Conservation (phyloP, 257 asterid species). For the Petrea volubilis region DNA sequence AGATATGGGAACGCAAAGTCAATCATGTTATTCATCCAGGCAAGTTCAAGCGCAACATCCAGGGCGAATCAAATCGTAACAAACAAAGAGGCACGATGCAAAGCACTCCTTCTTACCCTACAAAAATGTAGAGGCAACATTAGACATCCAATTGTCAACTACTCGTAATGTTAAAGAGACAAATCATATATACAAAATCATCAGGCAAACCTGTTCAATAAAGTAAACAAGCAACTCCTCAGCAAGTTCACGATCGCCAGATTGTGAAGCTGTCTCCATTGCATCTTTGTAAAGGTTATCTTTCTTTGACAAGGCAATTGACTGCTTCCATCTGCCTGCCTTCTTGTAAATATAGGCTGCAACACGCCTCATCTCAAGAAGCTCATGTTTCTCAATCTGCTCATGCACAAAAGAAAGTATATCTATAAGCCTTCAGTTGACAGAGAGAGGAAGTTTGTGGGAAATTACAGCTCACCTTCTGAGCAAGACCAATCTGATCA, state of each 20-base stretch:
- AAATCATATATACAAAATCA: slow-evolving; percentile 7
- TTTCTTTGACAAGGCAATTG: slow-evolving; percentile 96
- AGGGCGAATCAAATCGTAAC: slow-evolving; percentile 91
- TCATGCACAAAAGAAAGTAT: slow-evolving; percentile 8
- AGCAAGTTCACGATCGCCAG: slow-evolving; percentile 99
- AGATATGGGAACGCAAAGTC: slow-evolving; percentile 97
- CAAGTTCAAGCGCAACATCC: slow-evolving; percentile 95
- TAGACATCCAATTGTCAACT: slow-evolving; percentile 13
- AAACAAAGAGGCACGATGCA: slow-evolving; percentile 95
- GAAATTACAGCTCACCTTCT: slow-evolving; percentile 62
- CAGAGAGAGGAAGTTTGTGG: background rate
- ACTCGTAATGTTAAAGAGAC: background rate
- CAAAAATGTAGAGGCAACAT: slow-evolving; percentile 22
- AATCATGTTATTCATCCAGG: slow-evolving; percentile 94
- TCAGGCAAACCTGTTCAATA: slow-evolving; percentile 73
- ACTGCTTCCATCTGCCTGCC: slow-evolving; percentile 99
- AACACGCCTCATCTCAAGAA: slow-evolving; percentile 99
- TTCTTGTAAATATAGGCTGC: slow-evolving; percentile 98
- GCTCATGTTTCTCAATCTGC: slow-evolving; percentile 99
- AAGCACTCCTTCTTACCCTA: slow-evolving; percentile 99
- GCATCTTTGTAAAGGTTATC: slow-evolving; percentile 96
- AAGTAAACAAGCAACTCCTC: slow-evolving; percentile 98
- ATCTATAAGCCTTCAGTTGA: slow-evolving; percentile 21
- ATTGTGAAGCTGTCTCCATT: slow-evolving; percentile 99
- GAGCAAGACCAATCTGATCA: slow-evolving; percentile 98